phyloP scores from a whole-genome alignment of 331 rosid species.

The Malus hybrid region DNA sequence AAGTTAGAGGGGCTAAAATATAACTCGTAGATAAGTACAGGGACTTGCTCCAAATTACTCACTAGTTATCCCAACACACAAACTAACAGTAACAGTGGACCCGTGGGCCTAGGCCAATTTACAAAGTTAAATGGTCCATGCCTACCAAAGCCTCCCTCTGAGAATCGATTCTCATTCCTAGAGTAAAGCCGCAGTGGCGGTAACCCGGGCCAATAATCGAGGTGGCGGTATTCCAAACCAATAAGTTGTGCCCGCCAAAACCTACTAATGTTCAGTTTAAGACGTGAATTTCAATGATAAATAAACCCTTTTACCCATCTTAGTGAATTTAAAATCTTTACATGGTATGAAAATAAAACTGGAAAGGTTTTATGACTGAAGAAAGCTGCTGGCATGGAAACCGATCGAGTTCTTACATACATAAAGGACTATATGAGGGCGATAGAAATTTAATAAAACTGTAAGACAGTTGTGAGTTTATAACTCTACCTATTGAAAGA shows the following conservation, averaged over 20 bases:
- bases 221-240: too few species aligned
- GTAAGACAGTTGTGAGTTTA: neutral
- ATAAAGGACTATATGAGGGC: neutral
- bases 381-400: neutral
- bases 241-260: neutral
- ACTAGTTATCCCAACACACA: too few species aligned
- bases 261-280: neutral
- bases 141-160: too few species aligned
- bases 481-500: neutral
- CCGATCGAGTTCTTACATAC: neutral
- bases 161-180: neutral
- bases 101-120: too few species aligned
- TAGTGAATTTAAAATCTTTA: neutral
- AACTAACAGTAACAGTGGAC: too few species aligned
- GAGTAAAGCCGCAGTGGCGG: too few species aligned
- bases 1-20: too few species aligned
- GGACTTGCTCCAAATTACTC: too few species aligned
- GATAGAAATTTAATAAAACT: neutral
- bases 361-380: neutral
- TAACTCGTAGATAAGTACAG: too few species aligned
- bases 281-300: neutral
- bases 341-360: neutral
- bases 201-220: too few species aligned
- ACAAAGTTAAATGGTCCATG: too few species aligned
- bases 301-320: neutral